These are phyloP conservation scores for Thielaviopsis punctulata DNA, from an alignment of 2,329 filamentous ascomycete genomes.

Conservation along the genomic window DNA sequence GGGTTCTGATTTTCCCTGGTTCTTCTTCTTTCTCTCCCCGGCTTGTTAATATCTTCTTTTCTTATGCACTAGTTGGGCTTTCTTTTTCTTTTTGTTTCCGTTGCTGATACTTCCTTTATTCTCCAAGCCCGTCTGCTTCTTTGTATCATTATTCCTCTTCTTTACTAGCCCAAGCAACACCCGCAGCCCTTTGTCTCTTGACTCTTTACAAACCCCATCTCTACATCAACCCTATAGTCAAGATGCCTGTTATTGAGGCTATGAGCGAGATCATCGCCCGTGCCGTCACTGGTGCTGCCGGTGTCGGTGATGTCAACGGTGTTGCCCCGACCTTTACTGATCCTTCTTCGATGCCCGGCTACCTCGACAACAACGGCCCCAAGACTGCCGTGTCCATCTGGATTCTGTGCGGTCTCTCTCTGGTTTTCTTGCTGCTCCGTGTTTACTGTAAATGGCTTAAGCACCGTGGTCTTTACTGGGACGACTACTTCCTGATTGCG, in stretches of 20 bases:
- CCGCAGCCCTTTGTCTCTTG: not conserved
- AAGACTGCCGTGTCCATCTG: conserved; percentile 7
- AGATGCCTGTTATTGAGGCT: not conserved
- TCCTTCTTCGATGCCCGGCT: conserved; percentile 1
- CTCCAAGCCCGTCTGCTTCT: not conserved
- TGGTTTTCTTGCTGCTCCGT: conserved; percentile 16
- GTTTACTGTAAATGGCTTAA: conserved; percentile 23
- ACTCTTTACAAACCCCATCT: not conserved
- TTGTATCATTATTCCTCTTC: too few relatives aligned
- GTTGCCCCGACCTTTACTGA: not conserved
- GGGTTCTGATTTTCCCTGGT: not conserved
- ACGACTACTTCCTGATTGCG: conserved; percentile 21
- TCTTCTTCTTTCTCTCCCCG: not conserved
- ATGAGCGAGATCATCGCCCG: not conserved
- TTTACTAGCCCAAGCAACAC: too few relatives aligned
- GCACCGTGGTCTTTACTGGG: conserved; percentile 21
- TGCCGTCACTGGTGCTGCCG: conserved; percentile 8
- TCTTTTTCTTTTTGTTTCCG: not conserved
- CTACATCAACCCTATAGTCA: not conserved
- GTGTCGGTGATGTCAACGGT: conserved; percentile 9
- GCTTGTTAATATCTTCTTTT: not conserved
- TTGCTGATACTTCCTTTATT: not conserved
- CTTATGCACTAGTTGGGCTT: not conserved
- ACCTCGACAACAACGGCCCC: conserved; percentile 6
- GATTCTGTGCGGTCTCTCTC: conserved; percentile 9